phyloP scores from a whole-genome alignment of 352 stramenopile species.

The Globisporangium carolinianum region DNA sequence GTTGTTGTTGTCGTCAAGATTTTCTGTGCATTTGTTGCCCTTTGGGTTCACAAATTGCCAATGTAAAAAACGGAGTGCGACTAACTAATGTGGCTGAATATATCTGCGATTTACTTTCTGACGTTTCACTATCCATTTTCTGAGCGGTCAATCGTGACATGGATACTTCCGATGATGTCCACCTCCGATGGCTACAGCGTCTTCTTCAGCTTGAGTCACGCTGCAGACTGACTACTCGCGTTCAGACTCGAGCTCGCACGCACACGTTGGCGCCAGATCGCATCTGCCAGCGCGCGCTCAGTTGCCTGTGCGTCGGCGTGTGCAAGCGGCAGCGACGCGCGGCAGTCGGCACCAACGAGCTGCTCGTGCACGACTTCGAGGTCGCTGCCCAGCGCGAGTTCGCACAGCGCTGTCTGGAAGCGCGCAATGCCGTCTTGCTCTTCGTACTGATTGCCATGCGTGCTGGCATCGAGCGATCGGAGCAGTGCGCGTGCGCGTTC shows the following conservation, averaged over 20 bases:
- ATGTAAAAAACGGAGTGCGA: not conserved
- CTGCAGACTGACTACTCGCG: not conserved
- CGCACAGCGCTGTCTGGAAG: slow-evolving; percentile 33
- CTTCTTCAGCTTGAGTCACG: not conserved
- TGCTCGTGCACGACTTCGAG: slow-evolving; percentile 3
- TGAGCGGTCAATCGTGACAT: no score
- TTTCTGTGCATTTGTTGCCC: not conserved
- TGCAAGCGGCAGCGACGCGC: slow-evolving; percentile 7
- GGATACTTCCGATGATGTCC: not conserved
- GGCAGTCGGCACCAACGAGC: slow-evolving; percentile 7
- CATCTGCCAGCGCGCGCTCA: not conserved
- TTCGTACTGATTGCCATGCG: slow-evolving; percentile 9
- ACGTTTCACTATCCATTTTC: no score
- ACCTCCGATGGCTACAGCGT: not conserved
- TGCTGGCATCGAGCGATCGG: not conserved
- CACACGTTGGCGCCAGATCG: not conserved
- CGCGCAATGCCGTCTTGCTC: slow-evolving; percentile 15
- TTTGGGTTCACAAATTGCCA: not conserved
- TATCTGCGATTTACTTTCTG: no score
- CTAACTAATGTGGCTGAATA: no score
- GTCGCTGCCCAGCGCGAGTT: slow-evolving; percentile 12
- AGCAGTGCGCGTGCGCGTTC: slow-evolving; percentile 11
- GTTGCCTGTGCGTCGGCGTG: slow-evolving; percentile 9
- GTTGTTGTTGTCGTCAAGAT: not conserved
- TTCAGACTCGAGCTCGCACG: not conserved